Conservation (phyloP, 495 filamentous ascomycete genomes). For the Opeltia flavorubescens region DNA sequence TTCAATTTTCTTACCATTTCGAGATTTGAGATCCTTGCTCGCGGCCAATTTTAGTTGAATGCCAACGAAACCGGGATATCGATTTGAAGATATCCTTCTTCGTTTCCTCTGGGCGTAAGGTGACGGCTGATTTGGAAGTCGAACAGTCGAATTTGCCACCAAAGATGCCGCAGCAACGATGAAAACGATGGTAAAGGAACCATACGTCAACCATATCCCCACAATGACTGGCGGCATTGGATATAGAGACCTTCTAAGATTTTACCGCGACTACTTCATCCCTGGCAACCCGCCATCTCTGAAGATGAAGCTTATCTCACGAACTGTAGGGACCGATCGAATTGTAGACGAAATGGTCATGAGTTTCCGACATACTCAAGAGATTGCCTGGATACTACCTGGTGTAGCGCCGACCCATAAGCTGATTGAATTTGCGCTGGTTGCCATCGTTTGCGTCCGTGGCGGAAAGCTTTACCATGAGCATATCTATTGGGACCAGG, state of each 20-base stretch:
- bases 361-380: slow-evolving; percentile 54
- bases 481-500: slow-evolving; percentile 83
- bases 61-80: neutral
- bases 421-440: slow-evolving; percentile 54
- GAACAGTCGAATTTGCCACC: slow-evolving; percentile 15
- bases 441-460: slow-evolving; percentile 60
- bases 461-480: slow-evolving; percentile 66
- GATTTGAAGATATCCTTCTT: slow-evolving; percentile 34
- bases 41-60: neutral
- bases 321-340: slow-evolving; percentile 50
- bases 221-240: slow-evolving; percentile 66
- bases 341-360: slow-evolving; percentile 45
- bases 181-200: slow-evolving; percentile 36
- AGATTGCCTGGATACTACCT: slow-evolving; percentile 71
- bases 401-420: slow-evolving; percentile 58
- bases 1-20: slow-evolving; percentile 9
- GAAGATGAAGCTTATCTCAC: slow-evolving; percentile 52
- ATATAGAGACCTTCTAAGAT: slow-evolving; percentile 44
- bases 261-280: slow-evolving; percentile 66
- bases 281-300: slow-evolving; percentile 54
- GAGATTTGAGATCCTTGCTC: slow-evolving; percentile 1
- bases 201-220: slow-evolving; percentile 41
- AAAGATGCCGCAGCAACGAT: slow-evolving; percentile 29
- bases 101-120: slow-evolving; percentile 5
- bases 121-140: neutral